Evolutionary conservation across 257 asterid species (phyloP), one percentile per base, ranked within the genome.

Genomic region (Solanum corneliomulleri): DNA sequence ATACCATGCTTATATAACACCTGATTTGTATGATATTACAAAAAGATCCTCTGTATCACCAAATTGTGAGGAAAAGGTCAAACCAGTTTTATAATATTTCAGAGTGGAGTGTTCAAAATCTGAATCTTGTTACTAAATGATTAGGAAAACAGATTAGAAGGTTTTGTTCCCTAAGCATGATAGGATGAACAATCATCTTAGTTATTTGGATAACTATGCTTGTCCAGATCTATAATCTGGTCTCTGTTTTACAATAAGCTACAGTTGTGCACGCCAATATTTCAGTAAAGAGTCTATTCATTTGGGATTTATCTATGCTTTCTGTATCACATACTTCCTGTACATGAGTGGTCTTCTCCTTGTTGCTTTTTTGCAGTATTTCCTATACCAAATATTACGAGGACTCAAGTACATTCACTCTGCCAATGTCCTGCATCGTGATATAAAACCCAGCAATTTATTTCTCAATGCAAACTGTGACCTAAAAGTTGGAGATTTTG

Each of bases 391-490:
- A 94, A 90, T 97, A 85, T 89, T 97, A 83, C 93, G 99, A 75
- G 99, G 99, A 82, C 98, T 97, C 9, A 97, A 93, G 84, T 97
- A 97, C 58, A 98, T 97, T 68, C 99, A 97, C 88, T 97, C 99
- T 15, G 99, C 99, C 62, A 90, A 92, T 71, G 98, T 97, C 85
- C 89, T 97, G 93, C 99, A 97, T 90, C 99, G 99, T 88, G 99
- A 97, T 86, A 90, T 97, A 86, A 97, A 97, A 88, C 99, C 99
- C 21, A 97, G 98, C 93, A 97, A 97, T 88, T 88, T 97, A 91
- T 90, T 97, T 74, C 95, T 97, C 76, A 97, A 95, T 86, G 95
- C 96, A 35, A 97, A 94, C 45, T 95, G 99, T 68, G 99, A 95
- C 87, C 91, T 97, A 71, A 97, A 97, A 90, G 93, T 95, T 41